A percentile compares a stretch with the other conserved stretches of the same genome.
Evolutionary conservation across 768 basidiomycete species (phyloP).

Genomic region (Naganishia friedmannii): DNA sequence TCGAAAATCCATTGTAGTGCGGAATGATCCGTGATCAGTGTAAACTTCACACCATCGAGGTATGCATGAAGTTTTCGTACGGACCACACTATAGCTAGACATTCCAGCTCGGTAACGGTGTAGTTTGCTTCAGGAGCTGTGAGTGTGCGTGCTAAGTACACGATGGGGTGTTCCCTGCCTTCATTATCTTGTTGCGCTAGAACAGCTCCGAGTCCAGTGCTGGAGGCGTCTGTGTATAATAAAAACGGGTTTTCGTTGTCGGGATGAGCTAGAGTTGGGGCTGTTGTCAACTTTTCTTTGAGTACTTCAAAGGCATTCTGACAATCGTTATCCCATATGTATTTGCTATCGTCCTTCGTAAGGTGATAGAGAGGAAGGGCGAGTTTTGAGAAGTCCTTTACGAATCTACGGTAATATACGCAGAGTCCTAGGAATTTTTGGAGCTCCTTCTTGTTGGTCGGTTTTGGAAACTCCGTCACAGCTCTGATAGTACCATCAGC

Average conservation of each 20-base stretch:
- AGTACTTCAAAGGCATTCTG: conserved; percentile 24
- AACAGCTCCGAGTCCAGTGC: conserved; percentile 25
- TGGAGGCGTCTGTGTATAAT: background rate
- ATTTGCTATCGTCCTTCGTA: conserved; percentile 24
- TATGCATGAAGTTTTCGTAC: conserved; percentile 21
- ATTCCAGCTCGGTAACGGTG: too few species aligned
- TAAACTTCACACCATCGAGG: conserved; percentile 15
- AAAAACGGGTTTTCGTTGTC: background rate
- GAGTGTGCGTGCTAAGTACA: background rate
- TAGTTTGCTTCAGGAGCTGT: too few species aligned
- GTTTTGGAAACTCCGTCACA: conserved; percentile 36
- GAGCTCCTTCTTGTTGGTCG: conserved; percentile 29
- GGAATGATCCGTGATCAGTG: too few species aligned
- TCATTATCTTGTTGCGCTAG: conserved; percentile 23
- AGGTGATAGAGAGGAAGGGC: conserved; percentile 29
- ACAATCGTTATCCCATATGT: conserved; percentile 15
- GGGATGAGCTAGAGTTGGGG: conserved; percentile 24
- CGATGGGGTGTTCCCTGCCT: conserved; percentile 23
- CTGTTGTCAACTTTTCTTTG: conserved; percentile 3
- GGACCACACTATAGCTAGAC: conserved; percentile 30
- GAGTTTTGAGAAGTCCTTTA: conserved; percentile 34
- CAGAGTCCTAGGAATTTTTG: conserved; percentile 39
- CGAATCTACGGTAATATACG: conserved; percentile 40
- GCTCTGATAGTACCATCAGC: conserved; percentile 1
- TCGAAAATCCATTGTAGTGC: too few species aligned